Base-by-base conservation (phyloP, 2,329 filamentous ascomycete species). In the Metarhizium anisopliae region DNA sequence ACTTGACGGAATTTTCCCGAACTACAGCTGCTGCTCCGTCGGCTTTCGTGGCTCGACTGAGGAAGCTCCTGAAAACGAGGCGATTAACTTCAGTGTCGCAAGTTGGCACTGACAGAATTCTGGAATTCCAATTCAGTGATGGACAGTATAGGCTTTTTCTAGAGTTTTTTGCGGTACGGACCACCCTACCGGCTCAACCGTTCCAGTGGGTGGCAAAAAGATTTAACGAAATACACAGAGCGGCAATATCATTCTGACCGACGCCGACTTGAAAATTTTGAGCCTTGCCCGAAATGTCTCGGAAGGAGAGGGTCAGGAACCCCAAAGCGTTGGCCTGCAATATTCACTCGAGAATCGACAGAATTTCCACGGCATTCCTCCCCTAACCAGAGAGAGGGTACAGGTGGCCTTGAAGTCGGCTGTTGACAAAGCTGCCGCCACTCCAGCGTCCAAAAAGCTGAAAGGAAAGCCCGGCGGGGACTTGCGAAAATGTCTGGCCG, bases 171-270 rank as follows among this genome's bases (percentile, higher is more conserved):
- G 93, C 94, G 1, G 74, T 76, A 64, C 47, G 67, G 55, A 16
- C 3, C 13, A 40, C n/a, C 38, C 5, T 11, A 8, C 32, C 13
- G 38, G 2, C 11, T 45, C 32, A 14, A 52, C 16, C 10, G 14
- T 40, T 29, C 16, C 13, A 38, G 20, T 29, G n/a, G 6, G 18
- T 6, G 13, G 10, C 35, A 16, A 5, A 4, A 30, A 20, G 20
- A 29, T 1, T 4, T 25, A 6, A 25, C 38, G 52, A 43, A 13
- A 52, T n/a, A 35, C n/a, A 3, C 40, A 76, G 70, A 89, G 89
- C 53, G 94, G 94, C 50, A 99, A 99, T 68, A 86, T 99, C 58
- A 90, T 99, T 59, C 78, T 99, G 54, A 96, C 94, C 2, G 91
- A 97, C 67, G 81, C 79, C 52, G 86, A 95, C 29, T 76, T 92